Evolutionary conservation across 768 basidiomycete genomes (phyloP).

Genomic region (Lactarius hatsudake): DNA sequence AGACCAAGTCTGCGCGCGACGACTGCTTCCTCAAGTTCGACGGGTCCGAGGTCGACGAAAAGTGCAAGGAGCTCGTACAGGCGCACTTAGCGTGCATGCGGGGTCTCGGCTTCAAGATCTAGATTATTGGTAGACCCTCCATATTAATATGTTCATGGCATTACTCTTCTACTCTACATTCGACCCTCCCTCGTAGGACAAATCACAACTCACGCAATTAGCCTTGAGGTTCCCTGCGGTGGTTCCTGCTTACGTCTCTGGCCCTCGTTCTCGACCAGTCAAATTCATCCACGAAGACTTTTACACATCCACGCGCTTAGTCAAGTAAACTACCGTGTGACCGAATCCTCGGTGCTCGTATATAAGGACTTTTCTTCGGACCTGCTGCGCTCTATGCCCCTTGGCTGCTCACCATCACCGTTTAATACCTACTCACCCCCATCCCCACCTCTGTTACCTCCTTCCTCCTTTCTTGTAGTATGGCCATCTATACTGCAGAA

Average conservation of each 20-base stretch:
- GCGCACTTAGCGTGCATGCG: slow-evolving; percentile 91
- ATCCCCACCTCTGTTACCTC: not conserved
- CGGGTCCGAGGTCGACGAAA: slow-evolving; percentile 60
- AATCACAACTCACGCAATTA: slow-evolving; percentile 1
- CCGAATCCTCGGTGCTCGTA: not conserved
- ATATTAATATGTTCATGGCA: not conserved
- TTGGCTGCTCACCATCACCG: slow-evolving; percentile 6
- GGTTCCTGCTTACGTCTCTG: not conserved
- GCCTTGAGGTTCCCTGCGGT: not conserved
- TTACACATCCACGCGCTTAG: not conserved
- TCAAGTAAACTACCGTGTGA: not conserved
- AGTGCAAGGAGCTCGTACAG: slow-evolving; percentile 78
- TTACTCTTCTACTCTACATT: too few species aligned
- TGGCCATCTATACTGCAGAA: not conserved
- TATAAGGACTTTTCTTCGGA: not conserved
- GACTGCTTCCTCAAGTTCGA: slow-evolving; percentile 87
- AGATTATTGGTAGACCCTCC: slow-evolving; percentile 17
- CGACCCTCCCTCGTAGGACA: not conserved
- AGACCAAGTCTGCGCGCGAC: slow-evolving; percentile 89
- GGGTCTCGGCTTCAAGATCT: slow-evolving; percentile 82
- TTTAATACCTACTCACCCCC: not conserved
- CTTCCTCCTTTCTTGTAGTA: not conserved
- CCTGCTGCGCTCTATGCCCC: not conserved
- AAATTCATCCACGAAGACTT: not conserved
- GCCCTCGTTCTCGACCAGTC: not conserved